Evolutionary conservation across 1,284 basidiomycete genomes (phyloP).

Genomic region (Violaceomyces palustris): DNA sequence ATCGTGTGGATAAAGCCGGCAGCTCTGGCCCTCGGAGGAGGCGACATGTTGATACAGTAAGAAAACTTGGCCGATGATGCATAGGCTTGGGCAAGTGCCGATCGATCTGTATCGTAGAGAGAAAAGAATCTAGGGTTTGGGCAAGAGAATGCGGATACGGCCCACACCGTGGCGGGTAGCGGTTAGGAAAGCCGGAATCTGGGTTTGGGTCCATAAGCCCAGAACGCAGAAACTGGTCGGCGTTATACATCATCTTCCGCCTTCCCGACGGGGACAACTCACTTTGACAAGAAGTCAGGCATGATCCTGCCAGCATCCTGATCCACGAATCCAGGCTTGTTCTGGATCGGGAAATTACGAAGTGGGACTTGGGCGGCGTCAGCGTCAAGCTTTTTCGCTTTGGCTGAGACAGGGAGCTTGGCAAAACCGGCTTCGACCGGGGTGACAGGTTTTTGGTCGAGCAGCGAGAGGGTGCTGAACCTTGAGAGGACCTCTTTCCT

Average conservation of each 20-base stretch:
- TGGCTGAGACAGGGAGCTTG: slow-evolving; percentile 64
- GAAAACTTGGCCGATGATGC: slow-evolving; percentile 81
- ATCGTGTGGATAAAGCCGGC: slow-evolving; percentile 54
- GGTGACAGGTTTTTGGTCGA: slow-evolving; percentile 66
- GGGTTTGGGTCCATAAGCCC: no score
- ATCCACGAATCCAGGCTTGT: slow-evolving; percentile 70
- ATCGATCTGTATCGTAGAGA: slow-evolving; percentile 72
- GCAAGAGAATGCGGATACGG: no score
- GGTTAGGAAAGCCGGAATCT: no score
- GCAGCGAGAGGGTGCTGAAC: slow-evolving; percentile 29
- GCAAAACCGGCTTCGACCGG: slow-evolving; percentile 62
- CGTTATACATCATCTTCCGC: no score
- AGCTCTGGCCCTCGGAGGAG: slow-evolving; percentile 64
- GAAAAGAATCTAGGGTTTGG: slow-evolving; percentile 59
- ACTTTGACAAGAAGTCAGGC: slow-evolving; percentile 73
- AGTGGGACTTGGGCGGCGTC: slow-evolving; percentile 41
- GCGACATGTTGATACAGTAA: slow-evolving; percentile 72
- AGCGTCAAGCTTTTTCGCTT: slow-evolving; percentile 29
- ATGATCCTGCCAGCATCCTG: slow-evolving; percentile 62
- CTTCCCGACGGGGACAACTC: no score
- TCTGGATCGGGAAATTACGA: slow-evolving; percentile 64
- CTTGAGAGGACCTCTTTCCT: slow-evolving; percentile 27
- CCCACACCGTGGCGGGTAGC: no score
- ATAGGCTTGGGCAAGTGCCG: slow-evolving; percentile 68
- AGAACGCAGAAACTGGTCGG: no score